Conservation (phyloP, 2,329 filamentous ascomycete genomes). For the Hypocreales sp. region DNA sequence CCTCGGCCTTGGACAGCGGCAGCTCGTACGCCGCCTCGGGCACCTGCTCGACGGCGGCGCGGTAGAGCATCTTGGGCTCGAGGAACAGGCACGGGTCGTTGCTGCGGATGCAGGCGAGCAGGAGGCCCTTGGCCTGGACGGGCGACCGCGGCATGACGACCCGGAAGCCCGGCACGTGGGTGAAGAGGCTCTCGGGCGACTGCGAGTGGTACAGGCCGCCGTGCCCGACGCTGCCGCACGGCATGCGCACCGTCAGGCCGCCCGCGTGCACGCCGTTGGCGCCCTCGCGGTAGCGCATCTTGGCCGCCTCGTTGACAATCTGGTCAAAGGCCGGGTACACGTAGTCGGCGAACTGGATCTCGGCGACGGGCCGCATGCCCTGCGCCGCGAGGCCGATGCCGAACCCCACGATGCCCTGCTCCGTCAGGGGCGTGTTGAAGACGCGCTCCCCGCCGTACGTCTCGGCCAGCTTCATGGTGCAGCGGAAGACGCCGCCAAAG, state of each 20-base stretch:
- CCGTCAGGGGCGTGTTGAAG: slow-evolving; percentile 89
- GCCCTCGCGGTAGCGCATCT: slow-evolving; percentile 66
- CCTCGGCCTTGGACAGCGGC: slow-evolving; percentile 71
- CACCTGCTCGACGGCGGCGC: slow-evolving; percentile 83
- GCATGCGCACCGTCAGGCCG: slow-evolving; percentile 79
- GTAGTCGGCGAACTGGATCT: slow-evolving; percentile 94
- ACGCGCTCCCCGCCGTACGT: slow-evolving; percentile 79
- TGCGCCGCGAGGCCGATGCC: slow-evolving; percentile 80
- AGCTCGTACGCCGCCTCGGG: slow-evolving; percentile 69
- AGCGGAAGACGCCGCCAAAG: slow-evolving; percentile 92
- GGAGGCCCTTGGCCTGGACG: slow-evolving; percentile 72
- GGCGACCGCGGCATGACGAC: slow-evolving; percentile 81
- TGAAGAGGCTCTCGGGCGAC: slow-evolving; percentile 76
- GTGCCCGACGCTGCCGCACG: slow-evolving; percentile 77
- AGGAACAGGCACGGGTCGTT: slow-evolving; percentile 86
- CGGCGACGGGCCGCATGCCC: slow-evolving; percentile 83
- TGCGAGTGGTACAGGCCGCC: slow-evolving; percentile 81
- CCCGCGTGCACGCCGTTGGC: slow-evolving; percentile 45
- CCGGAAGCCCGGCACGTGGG: slow-evolving; percentile 70
- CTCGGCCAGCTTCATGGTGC: slow-evolving; percentile 77
- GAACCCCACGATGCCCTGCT: slow-evolving; percentile 91
- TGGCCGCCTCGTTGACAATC: slow-evolving; percentile 84
- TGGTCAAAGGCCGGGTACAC: slow-evolving; percentile 89
- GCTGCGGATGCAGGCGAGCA: slow-evolving; percentile 60
- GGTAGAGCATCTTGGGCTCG: slow-evolving; percentile 88